Base-by-base conservation (phyloP, 1,284 basidiomycete species). In the Phlebopus sp. region DNA sequence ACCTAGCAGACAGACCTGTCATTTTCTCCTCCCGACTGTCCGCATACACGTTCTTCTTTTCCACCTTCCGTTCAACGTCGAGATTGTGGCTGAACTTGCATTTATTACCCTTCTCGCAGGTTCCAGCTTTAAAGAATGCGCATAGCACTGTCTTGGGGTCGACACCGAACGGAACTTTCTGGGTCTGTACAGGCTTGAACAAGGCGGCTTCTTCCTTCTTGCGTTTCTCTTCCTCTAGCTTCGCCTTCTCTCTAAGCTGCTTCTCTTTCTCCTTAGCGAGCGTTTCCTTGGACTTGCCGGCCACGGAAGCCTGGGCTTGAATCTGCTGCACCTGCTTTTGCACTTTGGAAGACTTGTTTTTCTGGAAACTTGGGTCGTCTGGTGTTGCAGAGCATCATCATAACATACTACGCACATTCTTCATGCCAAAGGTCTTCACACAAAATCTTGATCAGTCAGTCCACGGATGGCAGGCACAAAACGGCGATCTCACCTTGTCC, bases 11-110 rank as follows among this genome's bases (percentile, higher is more conserved):
- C 81, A 49, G 54, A 90, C 90, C 90, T 51, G 75, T 71, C 59
- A 81, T 67, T 70, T 95, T 85, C 45, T 90, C 86, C 63, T 92
- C 91, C 55, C 96, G 77, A 53, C 69, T 77, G 69, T 99, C 96
- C 63, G 85, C 88, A 68, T 99, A 99, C 56, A 99, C 64, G 69
- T 97, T 95, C 76, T 89, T 93, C 84, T 99, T 99, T 68, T 96
- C 91, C 40, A 89, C 87, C 71, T 97, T 98, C 53, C 96, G 74
- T 17, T 81, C 92, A 17, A 97, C 83, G 60, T 98, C 81, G 51
- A 83, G 58, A 72, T 97, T 86, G 70, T 99, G 96, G 54, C 92
- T 96, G 71, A 95, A 98, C 75, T 97, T 98, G 75, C 94, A 97
- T 71, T 92, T 92, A 66, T 57, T 82, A 23, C 88, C 93, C 73